Evolutionary conservation across 1,284 basidiomycete genomes (phyloP).

Genomic region (Singerocomus rubriflavus): DNA sequence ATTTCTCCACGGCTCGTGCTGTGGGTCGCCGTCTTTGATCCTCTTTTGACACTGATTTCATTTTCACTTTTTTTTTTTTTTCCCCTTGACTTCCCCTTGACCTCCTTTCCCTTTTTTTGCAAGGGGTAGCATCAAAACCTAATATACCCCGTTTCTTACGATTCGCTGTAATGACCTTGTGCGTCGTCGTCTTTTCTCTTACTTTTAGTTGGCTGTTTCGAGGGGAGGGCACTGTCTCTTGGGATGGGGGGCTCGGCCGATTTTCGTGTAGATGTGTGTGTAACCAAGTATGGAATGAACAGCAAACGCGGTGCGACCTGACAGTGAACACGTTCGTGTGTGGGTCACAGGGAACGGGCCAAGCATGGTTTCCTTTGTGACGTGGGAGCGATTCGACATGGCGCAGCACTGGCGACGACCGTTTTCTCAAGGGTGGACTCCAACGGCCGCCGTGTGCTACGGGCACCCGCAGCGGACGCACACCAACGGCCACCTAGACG

Average conservation of each 20-base stretch:
- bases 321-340: no score
- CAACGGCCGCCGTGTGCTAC: neutral
- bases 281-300: constrained; percentile 19
- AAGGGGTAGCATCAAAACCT: constrained; percentile 24
- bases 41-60: neutral
- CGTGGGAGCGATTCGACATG: no score
- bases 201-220: neutral
- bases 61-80: neutral
- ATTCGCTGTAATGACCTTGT: constrained; percentile 31
- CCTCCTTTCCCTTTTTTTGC: neutral
- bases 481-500: no score
- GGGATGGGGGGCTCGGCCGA: neutral
- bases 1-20: constrained; percentile 1
- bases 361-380: no score
- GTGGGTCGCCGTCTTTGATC: constrained; percentile 12
- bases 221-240: constrained; percentile 6
- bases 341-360: no score
- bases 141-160: constrained; percentile 34
- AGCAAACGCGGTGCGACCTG: neutral
- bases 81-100: constrained; percentile 1
- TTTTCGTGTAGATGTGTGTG: constrained; percentile 13
- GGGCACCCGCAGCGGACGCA: neutral
- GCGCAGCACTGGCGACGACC: no score
- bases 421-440: no score
- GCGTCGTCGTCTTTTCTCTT: constrained; percentile 10